These are phyloP conservation scores for Dryas octopetala DNA, from an alignment of 306 rosid species.

Conservation along the genomic window DNA sequence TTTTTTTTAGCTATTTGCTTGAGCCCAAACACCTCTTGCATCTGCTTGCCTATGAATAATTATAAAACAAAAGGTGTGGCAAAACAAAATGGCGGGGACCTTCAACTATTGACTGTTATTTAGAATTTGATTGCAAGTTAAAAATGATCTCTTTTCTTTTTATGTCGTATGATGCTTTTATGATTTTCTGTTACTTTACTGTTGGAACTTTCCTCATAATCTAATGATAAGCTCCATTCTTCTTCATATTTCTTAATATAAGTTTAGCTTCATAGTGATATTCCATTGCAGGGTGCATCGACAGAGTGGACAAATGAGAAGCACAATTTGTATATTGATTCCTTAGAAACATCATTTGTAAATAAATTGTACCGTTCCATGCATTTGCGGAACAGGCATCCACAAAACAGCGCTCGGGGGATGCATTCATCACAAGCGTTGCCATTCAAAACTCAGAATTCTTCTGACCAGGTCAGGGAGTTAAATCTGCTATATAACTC, in stretches of 20 bases:
- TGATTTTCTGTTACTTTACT: neutral
- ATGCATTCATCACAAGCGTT: conserved; percentile 27
- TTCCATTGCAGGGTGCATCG: conserved; percentile 43
- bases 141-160: neutral
- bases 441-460: conserved; percentile 34
- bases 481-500: conserved; percentile 22
- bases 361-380: conserved; percentile 52
- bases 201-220: neutral
- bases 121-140: neutral
- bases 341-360: conserved; percentile 82
- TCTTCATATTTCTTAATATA: conserved; percentile 18
- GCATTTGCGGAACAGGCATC: conserved; percentile 30
- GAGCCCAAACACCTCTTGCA: neutral
- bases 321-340: conserved; percentile 65
- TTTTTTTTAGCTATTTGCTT: neutral
- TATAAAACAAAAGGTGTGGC: neutral
- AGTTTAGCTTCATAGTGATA: conserved; percentile 12
- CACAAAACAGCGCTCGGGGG: conserved; percentile 33
- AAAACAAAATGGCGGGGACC: neutral
- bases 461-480: conserved; percentile 58
- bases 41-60: conserved; percentile 17
- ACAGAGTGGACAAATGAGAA: conserved; percentile 80
- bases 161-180: neutral
- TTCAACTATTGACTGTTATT: neutral
- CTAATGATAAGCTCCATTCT: conserved; percentile 9